These are phyloP conservation scores for Metrosideros polymorpha DNA, from an alignment of 441 rosid species.

Conservation along the genomic window DNA sequence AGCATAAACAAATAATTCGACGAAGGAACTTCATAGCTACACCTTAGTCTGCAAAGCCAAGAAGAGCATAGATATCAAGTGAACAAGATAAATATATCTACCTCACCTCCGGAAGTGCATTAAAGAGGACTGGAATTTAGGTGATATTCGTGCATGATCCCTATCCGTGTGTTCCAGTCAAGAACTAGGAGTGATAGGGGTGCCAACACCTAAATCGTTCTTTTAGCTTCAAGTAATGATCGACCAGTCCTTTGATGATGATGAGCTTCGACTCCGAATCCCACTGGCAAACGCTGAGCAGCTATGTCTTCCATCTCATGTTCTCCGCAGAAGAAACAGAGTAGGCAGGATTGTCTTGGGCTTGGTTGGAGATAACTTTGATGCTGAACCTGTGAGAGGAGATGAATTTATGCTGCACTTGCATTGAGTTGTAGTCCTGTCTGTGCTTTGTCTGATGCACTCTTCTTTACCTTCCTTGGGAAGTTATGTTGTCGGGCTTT, in stretches of 20 bases:
- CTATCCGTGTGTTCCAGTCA: accelerated
- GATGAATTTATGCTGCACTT: neutral
- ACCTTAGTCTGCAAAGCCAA: neutral
- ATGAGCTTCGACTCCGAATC: neutral
- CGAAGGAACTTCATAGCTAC: neutral
- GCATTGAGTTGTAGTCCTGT: neutral
- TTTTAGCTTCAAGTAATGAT: neutral
- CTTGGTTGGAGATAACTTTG: neutral
- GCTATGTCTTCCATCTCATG: neutral
- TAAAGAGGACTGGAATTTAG: neutral
- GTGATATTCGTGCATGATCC: neutral
- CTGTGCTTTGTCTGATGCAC: neutral
- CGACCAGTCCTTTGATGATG: accelerated
- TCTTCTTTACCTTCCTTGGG: neutral
- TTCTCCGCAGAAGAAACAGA: neutral
- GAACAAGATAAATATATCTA: neutral
- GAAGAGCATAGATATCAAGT: neutral
- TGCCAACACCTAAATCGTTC: neutral
- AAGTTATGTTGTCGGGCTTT: neutral
- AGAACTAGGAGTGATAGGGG: accelerated
- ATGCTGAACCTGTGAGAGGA: neutral
- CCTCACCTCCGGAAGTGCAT: accelerated
- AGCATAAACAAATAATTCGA: neutral
- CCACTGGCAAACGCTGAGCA: neutral
- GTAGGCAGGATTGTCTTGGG: neutral